These are phyloP conservation scores for Fusarium fujikuroi DNA, from an alignment of 2,329 filamentous ascomycete species.

Conservation along the genomic window DNA sequence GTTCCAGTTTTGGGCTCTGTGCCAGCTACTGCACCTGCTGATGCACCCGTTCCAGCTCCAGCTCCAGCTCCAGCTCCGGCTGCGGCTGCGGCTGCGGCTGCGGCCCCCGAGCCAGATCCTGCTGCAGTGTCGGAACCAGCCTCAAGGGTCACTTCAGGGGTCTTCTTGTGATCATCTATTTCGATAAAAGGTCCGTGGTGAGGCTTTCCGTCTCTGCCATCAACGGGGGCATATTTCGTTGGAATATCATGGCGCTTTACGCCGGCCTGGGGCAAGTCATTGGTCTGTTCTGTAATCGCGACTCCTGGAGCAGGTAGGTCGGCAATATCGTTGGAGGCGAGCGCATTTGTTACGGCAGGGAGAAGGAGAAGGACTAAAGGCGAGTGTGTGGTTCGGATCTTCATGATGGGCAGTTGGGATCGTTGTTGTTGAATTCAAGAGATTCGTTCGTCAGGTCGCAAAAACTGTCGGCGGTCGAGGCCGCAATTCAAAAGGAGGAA, in stretches of 20 bases:
- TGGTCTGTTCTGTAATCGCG: slow-evolving; percentile 43
- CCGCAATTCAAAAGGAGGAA: slow-evolving; percentile 12
- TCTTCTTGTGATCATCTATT: slow-evolving; percentile 52
- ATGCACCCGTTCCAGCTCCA: not conserved
- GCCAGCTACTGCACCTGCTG: not conserved
- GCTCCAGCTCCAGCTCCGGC: not conserved
- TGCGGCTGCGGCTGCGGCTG: slow-evolving; percentile 8
- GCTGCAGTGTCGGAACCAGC: slow-evolving; percentile 7
- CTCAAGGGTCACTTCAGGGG: slow-evolving; percentile 38
- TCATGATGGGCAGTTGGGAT: slow-evolving; percentile 60
- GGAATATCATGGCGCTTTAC: slow-evolving; percentile 54
- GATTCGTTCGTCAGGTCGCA: slow-evolving; percentile 6
- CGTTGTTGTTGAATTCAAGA: slow-evolving; percentile 1
- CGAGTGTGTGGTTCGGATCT: slow-evolving; percentile 63
- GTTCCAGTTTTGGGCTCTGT: slow-evolving; percentile 3
- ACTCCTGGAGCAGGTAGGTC: slow-evolving; percentile 37
- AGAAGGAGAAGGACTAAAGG: slow-evolving; percentile 70
- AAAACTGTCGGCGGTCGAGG: slow-evolving; percentile 21
- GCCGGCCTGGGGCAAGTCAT: slow-evolving; percentile 40
- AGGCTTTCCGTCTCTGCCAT: slow-evolving; percentile 93
- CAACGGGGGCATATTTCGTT: slow-evolving; percentile 84
- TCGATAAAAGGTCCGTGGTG: slow-evolving; percentile 86
- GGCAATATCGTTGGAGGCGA: slow-evolving; percentile 48
- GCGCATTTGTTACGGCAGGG: slow-evolving; percentile 62
- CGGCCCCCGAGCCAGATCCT: slow-evolving; percentile 18